Evolutionary conservation across 1,284 basidiomycete genomes (phyloP).

Genomic region (Mycena sp.): DNA sequence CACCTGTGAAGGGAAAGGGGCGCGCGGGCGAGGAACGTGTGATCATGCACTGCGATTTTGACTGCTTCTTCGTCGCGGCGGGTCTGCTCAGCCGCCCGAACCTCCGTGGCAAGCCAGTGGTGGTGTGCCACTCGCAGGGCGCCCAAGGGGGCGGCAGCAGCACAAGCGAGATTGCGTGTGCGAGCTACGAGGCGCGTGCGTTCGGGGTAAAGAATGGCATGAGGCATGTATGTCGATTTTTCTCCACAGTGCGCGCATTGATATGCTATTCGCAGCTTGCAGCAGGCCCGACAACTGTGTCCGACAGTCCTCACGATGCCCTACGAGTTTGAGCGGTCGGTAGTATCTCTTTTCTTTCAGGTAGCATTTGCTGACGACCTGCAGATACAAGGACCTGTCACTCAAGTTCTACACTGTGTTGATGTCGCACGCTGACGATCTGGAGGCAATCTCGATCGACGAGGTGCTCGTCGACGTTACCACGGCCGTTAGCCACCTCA

Average conservation of each 20-base stretch:
- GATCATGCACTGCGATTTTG: conserved; percentile 96
- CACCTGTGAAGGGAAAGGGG: conserved; percentile 66
- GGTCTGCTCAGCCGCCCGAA: conserved; percentile 83
- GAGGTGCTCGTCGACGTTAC: conserved; percentile 95
- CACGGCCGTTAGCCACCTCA: conserved; percentile 54
- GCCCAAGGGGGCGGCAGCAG: conserved; percentile 72
- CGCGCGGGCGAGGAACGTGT: conserved; percentile 65
- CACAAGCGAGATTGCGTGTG: conserved; percentile 94
- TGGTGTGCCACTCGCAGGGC: conserved; percentile 94
- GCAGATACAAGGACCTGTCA: conserved; percentile 84
- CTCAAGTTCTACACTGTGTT: conserved; percentile 93
- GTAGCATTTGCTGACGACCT: not conserved
- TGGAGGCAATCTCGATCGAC: conserved; percentile 96
- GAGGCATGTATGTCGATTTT: conserved; percentile 60
- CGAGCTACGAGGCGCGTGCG: conserved; percentile 91
- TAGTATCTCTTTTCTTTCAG: not conserved
- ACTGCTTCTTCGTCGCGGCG: conserved; percentile 97
- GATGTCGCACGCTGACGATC: conserved; percentile 88
- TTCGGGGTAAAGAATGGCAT: conserved; percentile 95
- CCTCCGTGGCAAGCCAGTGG: conserved; percentile 86
- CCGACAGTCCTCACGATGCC: conserved; percentile 84
- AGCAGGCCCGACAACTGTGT: conserved; percentile 86
- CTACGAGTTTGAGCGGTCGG: conserved; percentile 85
- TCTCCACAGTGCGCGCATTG: not conserved
- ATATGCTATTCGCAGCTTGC: conserved; percentile 60